A percentile compares a stretch with the other conserved stretches of the same genome.
These are phyloP conservation scores for Theileria parva DNA, from an alignment of 169 alveolate genomes.

Conservation along the genomic window DNA sequence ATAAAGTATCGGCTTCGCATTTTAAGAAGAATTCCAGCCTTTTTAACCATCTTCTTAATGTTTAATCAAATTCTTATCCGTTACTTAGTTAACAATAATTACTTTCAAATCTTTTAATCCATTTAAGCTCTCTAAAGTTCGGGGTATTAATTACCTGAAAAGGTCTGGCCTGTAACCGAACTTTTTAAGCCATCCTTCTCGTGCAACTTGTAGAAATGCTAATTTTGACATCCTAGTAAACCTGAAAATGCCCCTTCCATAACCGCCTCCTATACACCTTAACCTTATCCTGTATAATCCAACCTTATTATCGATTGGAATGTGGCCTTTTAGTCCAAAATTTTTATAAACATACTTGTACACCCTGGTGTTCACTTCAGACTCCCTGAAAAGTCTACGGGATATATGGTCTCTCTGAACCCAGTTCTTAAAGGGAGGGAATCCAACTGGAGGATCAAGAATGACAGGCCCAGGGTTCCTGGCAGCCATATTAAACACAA, in stretches of 20 bases:
- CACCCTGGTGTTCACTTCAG: constrained; percentile 82
- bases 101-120: too few species aligned
- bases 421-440: constrained; percentile 79
- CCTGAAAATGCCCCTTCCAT: constrained; percentile 79
- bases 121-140: background rate
- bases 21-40: background rate
- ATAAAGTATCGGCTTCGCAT: constrained; percentile 4
- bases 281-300: constrained; percentile 77
- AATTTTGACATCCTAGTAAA: constrained; percentile 81
- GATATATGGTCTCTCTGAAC: constrained; percentile 74
- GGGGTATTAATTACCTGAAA: constrained; percentile 49
- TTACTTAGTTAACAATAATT: too few species aligned
- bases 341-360: constrained; percentile 76
- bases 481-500: constrained; percentile 75
- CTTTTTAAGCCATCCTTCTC: constrained; percentile 84
- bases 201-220: constrained; percentile 81
- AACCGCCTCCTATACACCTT: constrained; percentile 82
- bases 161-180: constrained; percentile 81
- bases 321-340: constrained; percentile 79
- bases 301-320: constrained; percentile 79
- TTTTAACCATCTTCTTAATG: background rate
- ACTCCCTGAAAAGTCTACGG: constrained; percentile 76
- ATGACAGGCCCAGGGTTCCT: constrained; percentile 82
- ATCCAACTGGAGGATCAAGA: constrained; percentile 81
- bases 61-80: background rate